These are phyloP conservation scores for Kwoniella bestiolae DNA, from an alignment of 768 basidiomycete species.

Conservation along the genomic window DNA sequence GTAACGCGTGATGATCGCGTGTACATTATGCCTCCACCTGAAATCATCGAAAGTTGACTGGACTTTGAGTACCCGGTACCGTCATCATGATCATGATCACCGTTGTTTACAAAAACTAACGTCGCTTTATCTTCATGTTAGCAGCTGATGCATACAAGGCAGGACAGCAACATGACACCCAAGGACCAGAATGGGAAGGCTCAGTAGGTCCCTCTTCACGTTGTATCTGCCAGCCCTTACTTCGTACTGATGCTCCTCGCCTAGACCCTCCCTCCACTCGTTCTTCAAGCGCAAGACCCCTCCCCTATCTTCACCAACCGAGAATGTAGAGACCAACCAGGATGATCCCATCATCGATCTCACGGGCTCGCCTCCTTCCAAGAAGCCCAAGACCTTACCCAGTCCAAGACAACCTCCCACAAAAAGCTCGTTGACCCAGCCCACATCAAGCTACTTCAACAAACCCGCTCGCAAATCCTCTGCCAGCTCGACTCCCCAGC, in stretches of 20 bases:
- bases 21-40: not conserved
- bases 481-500: not conserved
- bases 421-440: conserved; percentile 8
- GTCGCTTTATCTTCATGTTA: too few relatives aligned
- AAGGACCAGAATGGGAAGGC: conserved; percentile 5
- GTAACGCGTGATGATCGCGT: not conserved
- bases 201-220: conserved; percentile 17
- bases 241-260: not conserved
- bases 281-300: conserved; percentile 55
- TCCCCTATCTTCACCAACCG: conserved; percentile 25
- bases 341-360: conserved; percentile 31
- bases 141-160: not conserved
- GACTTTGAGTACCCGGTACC: not conserved
- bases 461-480: conserved; percentile 12
- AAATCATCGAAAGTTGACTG: conserved; percentile 6
- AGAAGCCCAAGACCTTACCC: conserved; percentile 25
- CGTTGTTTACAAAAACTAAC: not conserved
- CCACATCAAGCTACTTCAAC: conserved; percentile 30
- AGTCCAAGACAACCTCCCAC: not conserved
- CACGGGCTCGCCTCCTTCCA: conserved; percentile 33
- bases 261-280: conserved; percentile 25
- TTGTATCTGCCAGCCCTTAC: not conserved
- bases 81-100: conserved; percentile 3
- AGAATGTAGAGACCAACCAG: conserved; percentile 16
- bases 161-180: conserved; percentile 4